Conservation (phyloP, 768 basidiomycete species). For the Hemileccinum rubropunctum region DNA sequence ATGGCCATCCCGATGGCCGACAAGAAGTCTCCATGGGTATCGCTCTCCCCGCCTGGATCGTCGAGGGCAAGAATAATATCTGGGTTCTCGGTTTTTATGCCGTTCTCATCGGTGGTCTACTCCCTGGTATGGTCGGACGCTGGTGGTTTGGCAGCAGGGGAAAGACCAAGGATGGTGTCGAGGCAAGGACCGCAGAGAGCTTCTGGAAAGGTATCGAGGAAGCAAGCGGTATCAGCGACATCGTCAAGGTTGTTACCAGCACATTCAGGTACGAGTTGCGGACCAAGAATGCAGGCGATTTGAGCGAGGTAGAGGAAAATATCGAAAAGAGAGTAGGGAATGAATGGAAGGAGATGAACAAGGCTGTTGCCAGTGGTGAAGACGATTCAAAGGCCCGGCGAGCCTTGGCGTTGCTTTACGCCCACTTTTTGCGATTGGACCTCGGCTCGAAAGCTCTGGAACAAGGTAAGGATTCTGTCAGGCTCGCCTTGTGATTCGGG, state of each 20-base stretch:
- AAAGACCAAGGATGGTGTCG: conserved; percentile 89
- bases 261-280: conserved; percentile 60
- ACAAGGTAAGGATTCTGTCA: conserved; percentile 49
- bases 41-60: conserved; percentile 90
- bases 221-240: conserved; percentile 66
- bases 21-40: conserved; percentile 94
- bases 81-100: conserved; percentile 91
- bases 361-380: conserved; percentile 37
- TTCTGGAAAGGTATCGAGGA: conserved; percentile 91
- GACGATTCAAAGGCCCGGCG: conserved; percentile 38
- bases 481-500: neutral
- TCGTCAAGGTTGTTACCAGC: conserved; percentile 67
- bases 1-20: conserved; percentile 95
- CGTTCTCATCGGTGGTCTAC: conserved; percentile 77
- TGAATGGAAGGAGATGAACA: conserved; percentile 54
- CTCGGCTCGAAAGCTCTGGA: conserved; percentile 49
- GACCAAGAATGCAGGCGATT: conserved; percentile 31
- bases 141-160: conserved; percentile 97
- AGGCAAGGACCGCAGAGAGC: conserved; percentile 73
- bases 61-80: conserved; percentile 87
- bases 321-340: conserved; percentile 47
- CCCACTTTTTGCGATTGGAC: conserved; percentile 75
- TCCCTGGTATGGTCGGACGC: conserved; percentile 85
- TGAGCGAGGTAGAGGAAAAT: conserved; percentile 50
- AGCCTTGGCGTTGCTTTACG: conserved; percentile 76